phyloP scores from a whole-genome alignment of 345 rosid genomes.

The Raphanus sativus region DNA sequence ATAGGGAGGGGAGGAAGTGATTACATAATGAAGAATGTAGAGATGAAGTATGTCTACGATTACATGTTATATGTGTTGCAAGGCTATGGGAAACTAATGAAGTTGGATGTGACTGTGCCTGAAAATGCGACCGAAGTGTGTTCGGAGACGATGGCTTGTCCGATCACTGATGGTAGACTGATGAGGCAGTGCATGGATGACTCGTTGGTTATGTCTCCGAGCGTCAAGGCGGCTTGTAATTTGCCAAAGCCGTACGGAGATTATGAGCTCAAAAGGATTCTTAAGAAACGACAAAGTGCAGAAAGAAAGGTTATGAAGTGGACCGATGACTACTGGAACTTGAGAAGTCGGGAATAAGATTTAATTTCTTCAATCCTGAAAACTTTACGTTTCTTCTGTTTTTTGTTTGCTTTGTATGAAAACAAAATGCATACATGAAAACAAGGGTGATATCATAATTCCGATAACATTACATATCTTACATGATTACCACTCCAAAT shows the following conservation, averaged over 20 bases:
- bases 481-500: not conserved
- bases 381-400: not conserved
- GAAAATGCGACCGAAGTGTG: slow-evolving; percentile 42
- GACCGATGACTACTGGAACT: slow-evolving; percentile 28
- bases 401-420: not conserved
- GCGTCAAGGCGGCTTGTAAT: slow-evolving; percentile 44
- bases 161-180: slow-evolving; percentile 32
- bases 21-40: slow-evolving; percentile 43
- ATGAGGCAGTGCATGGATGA: slow-evolving; percentile 46
- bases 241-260: slow-evolving; percentile 46
- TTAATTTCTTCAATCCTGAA: not conserved
- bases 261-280: slow-evolving; percentile 13
- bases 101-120: slow-evolving; percentile 48
- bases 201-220: slow-evolving; percentile 52
- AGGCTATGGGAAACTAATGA: slow-evolving; percentile 52
- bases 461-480: not conserved
- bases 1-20: slow-evolving; percentile 50
- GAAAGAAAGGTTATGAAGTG: slow-evolving; percentile 35
- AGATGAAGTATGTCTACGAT: slow-evolving; percentile 55
- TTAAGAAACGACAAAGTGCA: slow-evolving; percentile 28
- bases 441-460: not conserved
- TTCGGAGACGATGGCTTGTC: slow-evolving; percentile 47
- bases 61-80: slow-evolving; percentile 58
- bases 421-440: not conserved
- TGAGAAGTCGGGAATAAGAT: not conserved